Percentiles rank a stretch among this genome's conserved stretches.
phyloP scores from a whole-genome alignment of 306 rosid genomes.

The Dalbergia cultrata region DNA sequence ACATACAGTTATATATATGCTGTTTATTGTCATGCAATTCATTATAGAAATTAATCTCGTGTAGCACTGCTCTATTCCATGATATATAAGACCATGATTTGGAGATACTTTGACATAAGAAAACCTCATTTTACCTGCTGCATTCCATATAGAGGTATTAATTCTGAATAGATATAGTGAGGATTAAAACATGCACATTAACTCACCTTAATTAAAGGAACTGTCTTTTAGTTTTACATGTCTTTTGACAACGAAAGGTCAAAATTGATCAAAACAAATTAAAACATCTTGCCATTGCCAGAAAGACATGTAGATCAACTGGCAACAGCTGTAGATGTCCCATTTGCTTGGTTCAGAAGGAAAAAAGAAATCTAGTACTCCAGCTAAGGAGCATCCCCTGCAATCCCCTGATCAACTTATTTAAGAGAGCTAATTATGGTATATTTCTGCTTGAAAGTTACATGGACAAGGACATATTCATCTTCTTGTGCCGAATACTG shows the following conservation, averaged over 20 bases:
- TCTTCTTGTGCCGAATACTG: conserved; percentile 31
- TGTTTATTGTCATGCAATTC: neutral
- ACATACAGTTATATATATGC: neutral
- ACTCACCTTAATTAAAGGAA: neutral
- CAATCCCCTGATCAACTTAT: neutral
- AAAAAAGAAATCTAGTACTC: neutral
- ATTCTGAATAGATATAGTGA: neutral
- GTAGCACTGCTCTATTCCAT: neutral
- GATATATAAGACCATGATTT: neutral
- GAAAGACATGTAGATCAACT: neutral
- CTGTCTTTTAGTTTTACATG: neutral
- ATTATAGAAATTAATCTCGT: neutral
- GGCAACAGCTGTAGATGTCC: neutral
- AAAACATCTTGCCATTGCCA: neutral
- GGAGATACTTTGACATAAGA: too few species aligned
- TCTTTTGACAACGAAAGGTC: neutral
- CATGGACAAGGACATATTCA: neutral
- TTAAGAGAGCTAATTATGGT: neutral
- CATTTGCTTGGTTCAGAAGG: neutral
- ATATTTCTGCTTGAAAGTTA: conserved; percentile 3
- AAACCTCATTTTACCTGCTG: neutral
- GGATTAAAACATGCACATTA: neutral
- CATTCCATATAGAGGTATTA: neutral
- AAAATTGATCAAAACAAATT: neutral
- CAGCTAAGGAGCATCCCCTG: conserved; percentile 17